A percentile compares a stretch with the other conserved stretches of the same genome.
Evolutionary conservation across 106 monocot genomes (phyloP).

Genomic region (Dendrobium catenatum): DNA sequence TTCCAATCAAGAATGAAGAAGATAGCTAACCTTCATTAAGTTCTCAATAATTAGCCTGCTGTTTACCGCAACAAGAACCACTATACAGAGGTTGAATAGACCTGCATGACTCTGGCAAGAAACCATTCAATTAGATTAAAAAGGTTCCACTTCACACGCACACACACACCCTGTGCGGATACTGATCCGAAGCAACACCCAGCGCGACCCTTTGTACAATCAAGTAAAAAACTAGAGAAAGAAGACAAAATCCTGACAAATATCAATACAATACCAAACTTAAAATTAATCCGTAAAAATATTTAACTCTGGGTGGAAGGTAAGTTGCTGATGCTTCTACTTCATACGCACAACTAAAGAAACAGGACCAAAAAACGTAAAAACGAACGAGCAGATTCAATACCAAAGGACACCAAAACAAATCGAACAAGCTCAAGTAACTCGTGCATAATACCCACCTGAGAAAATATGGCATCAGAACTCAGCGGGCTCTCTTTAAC

Average conservation of each 20-base stretch:
- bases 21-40: constrained; percentile 63
- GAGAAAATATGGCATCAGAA: constrained; percentile 78
- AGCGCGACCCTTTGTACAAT: neutral
- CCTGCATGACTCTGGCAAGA: constrained; percentile 70
- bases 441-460: constrained; percentile 27
- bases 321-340: neutral
- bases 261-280: neutral
- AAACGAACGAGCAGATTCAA: neutral
- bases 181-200: neutral
- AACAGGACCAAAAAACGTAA: neutral
- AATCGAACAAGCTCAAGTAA: neutral
- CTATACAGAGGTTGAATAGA: constrained; percentile 73
- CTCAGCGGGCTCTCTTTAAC: constrained; percentile 93
- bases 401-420: neutral
- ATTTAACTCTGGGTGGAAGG: no score
- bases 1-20: neutral
- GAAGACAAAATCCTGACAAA: neutral
- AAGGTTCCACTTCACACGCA: neutral
- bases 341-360: neutral
- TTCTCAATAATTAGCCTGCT: constrained; percentile 82
- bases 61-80: constrained; percentile 70
- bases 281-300: no score
- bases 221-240: neutral
- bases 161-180: neutral
- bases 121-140: neutral